Evolutionary conservation across 306 rosid genomes (phyloP).

Genomic region (Vachellia pachyceras): DNA sequence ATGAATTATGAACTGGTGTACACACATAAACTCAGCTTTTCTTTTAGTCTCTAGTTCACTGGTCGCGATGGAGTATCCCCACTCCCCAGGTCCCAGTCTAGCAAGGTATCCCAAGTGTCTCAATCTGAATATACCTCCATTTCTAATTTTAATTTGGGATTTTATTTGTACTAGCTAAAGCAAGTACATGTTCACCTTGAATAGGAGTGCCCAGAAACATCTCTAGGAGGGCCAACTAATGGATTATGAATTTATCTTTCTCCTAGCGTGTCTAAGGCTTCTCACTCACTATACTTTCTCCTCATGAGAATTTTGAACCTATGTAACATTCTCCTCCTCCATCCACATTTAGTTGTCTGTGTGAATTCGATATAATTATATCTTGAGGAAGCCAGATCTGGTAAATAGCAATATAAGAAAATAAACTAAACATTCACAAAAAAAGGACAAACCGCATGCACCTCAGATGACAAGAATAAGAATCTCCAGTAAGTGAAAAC

Average conservation of each 20-base stretch:
- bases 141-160: background rate
- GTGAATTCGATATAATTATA: background rate
- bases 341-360: background rate
- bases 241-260: background rate
- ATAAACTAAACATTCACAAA: constrained; percentile 12
- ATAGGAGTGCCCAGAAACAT: background rate
- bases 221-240: background rate
- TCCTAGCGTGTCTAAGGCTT: background rate
- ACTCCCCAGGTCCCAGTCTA: background rate
- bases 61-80: background rate
- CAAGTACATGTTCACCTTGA: background rate
- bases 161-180: background rate
- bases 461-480: constrained; percentile 25
- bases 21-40: constrained; percentile 1
- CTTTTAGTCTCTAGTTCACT: constrained; percentile 9
- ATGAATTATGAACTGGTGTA: background rate
- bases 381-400: constrained; percentile 20
- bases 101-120: background rate
- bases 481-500: constrained; percentile 30
- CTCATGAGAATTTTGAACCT: background rate
- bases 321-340: background rate
- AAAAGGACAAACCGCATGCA: constrained; percentile 6
- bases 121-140: background rate
- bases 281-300: background rate
- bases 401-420: constrained; percentile 17